A percentile compares a stretch with the other conserved stretches of the same genome.
Evolutionary conservation across 768 basidiomycete genomes (phyloP).

Genomic region (Dentipellis fragilis): DNA sequence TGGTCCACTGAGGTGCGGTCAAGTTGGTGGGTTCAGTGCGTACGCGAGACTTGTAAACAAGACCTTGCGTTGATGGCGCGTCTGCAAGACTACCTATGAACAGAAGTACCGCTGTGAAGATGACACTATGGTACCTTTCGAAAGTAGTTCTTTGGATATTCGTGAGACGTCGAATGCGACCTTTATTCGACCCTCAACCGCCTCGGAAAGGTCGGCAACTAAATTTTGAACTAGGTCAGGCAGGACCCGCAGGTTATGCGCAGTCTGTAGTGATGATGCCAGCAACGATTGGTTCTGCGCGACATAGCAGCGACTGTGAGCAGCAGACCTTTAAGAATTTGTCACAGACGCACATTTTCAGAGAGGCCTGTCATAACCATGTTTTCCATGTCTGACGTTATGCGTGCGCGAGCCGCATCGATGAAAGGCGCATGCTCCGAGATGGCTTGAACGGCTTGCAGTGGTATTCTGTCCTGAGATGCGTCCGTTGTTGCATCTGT

Average conservation of each 20-base stretch:
- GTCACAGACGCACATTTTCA: constrained; percentile 47
- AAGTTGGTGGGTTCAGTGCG: constrained; percentile 85
- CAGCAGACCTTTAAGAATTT: too few species aligned
- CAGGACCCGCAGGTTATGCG: constrained; percentile 82
- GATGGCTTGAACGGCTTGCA: constrained; percentile 69
- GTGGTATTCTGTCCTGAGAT: constrained; percentile 24
- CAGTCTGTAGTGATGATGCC: constrained; percentile 91
- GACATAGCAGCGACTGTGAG: too few species aligned
- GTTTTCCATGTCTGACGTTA: constrained; percentile 82
- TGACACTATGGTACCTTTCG: constrained; percentile 46
- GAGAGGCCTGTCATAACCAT: constrained; percentile 79
- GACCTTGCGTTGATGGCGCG: constrained; percentile 20
- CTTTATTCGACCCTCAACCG: constrained; percentile 73
- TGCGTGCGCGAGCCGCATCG: constrained; percentile 54
- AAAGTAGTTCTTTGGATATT: constrained; percentile 77
- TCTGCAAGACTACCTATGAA: constrained; percentile 10
- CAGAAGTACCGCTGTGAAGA: background rate
- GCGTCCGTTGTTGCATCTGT: background rate
- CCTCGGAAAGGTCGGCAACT: constrained; percentile 68
- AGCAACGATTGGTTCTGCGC: constrained; percentile 80
- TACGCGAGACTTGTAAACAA: constrained; percentile 76
- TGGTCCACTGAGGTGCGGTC: constrained; percentile 79
- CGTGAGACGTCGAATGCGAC: constrained; percentile 79
- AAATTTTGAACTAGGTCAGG: constrained; percentile 76
- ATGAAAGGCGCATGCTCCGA: constrained; percentile 62